phyloP scores from a whole-genome alignment of 257 asterid species.

The Forsythia viridissima region DNA sequence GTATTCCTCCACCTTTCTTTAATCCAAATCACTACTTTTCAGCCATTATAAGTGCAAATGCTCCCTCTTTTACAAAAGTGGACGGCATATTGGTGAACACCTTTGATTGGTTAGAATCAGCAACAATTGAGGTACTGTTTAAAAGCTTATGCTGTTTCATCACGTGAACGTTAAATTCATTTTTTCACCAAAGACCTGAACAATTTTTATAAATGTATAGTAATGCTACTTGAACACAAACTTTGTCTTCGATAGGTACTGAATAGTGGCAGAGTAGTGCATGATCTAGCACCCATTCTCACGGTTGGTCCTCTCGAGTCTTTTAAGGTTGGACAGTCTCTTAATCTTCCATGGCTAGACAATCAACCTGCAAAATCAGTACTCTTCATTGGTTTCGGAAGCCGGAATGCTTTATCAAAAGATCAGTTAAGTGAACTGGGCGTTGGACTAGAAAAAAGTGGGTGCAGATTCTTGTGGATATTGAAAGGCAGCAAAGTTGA shows the following conservation, averaged over 20 bases:
- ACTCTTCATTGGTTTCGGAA: slow-evolving; percentile 49
- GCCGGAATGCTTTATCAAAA: slow-evolving; percentile 42
- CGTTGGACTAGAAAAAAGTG: slow-evolving; percentile 36
- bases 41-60: slow-evolving; percentile 27
- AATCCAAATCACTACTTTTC: slow-evolving; percentile 30
- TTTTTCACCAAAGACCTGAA: no score
- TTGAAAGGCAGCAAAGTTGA: slow-evolving; percentile 48
- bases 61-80: slow-evolving; percentile 15
- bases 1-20: slow-evolving; percentile 46
- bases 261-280: slow-evolving; percentile 2
- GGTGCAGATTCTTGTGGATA: slow-evolving; percentile 45
- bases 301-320: slow-evolving; percentile 45
- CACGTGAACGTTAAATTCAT: no score
- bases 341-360: slow-evolving; percentile 48
- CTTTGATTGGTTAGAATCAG: slow-evolving; percentile 35
- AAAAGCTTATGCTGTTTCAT: no score
- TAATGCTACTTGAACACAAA: no score
- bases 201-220: no score
- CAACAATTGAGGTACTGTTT: slow-evolving; percentile 30
- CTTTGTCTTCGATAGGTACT: slow-evolving; percentile 12
- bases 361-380: slow-evolving; percentile 41
- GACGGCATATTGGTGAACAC: slow-evolving; percentile 50
- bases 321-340: not conserved
- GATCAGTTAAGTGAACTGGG: slow-evolving; percentile 43
- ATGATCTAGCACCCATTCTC: slow-evolving; percentile 24